phyloP scores from a whole-genome alignment of 2,329 filamentous ascomycete species.

The Alternaria postmessia region DNA sequence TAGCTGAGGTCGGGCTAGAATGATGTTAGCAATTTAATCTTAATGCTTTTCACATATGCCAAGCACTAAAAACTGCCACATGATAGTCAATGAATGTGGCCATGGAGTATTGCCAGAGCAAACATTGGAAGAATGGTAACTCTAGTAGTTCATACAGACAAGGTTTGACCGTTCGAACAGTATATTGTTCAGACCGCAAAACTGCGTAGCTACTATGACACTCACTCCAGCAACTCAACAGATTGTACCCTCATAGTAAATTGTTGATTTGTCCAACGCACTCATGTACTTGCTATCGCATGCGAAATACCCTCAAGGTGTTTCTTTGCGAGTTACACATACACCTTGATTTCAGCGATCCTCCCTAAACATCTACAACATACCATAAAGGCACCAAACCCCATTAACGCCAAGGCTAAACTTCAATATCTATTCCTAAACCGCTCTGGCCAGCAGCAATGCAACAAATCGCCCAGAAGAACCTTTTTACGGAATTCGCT shows the following conservation, averaged over 20 bases:
- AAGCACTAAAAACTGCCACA: neutral
- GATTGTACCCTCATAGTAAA: neutral
- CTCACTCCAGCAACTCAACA: neutral
- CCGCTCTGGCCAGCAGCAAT: conserved; percentile 13
- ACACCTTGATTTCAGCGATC: neutral
- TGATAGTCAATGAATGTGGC: neutral
- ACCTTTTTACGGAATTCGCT: neutral
- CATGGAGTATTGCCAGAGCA: neutral
- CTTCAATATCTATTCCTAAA: conserved; percentile 17
- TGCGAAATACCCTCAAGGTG: neutral
- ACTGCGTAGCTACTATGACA: neutral
- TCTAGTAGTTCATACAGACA: neutral
- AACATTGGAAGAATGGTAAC: neutral
- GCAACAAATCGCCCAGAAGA: conserved; percentile 12
- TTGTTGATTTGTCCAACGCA: neutral
- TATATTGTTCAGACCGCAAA: neutral
- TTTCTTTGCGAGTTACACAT: neutral
- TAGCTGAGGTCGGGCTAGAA: neutral
- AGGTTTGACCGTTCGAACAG: neutral
- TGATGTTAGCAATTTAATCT: neutral
- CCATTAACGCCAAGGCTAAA: conserved; percentile 33
- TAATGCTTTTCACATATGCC: neutral
- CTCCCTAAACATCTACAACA: neutral
- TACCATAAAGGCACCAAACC: conserved; percentile 1
- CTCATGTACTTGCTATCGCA: neutral